Base-by-base conservation (phyloP, 306 rosid species). In the Vachellia pachyceras region DNA sequence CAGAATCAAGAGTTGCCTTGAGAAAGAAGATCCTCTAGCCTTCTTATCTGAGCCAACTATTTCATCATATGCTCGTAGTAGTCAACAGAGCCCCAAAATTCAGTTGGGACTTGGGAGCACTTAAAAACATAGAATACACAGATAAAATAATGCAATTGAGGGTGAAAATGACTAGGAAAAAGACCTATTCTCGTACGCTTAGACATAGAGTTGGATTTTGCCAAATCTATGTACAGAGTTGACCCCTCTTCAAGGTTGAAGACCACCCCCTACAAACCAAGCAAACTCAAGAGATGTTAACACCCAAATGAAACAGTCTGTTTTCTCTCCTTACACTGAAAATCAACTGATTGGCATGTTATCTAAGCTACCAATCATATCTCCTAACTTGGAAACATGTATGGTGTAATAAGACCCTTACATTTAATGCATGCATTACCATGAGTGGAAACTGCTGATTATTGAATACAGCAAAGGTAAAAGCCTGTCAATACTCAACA, bases 161-260 rank as follows among this genome's bases (percentile, higher is more conserved):
- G 80, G 60, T n/a, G 72, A 37, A 75, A 58, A 42, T 67, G 25
- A 72, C 37, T 36, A 44, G 69, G 74, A 5, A 71, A 40, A 40
- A 18, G 36, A 89, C 91, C 91, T 71, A 91, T 50, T 84, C 99
- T 91, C 33, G 88, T 74, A 37, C 99, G 94, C 87, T 93, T 93
- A 47, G 99, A 83, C 84, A 96, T 88, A 77, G 99, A 95, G 84
- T 93, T 95, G 60, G 99, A 91, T 85, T 93, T 95, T 18, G 99
- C 99, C 42, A 95, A 85, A 88, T 95, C 96, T 84, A 95, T 86
- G 75, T 90, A 95, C 6, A 95, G 85, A 10, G 92, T 89, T 29
- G 99, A 93, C 49, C 90, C 96, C 87, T 89, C 91, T 82, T 95
- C 97, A 82, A 95, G 97, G 90, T 95, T 98, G 87, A 95, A 95